Conservation (phyloP, 345 rosid species). For the Atalantia buxifolia region DNA sequence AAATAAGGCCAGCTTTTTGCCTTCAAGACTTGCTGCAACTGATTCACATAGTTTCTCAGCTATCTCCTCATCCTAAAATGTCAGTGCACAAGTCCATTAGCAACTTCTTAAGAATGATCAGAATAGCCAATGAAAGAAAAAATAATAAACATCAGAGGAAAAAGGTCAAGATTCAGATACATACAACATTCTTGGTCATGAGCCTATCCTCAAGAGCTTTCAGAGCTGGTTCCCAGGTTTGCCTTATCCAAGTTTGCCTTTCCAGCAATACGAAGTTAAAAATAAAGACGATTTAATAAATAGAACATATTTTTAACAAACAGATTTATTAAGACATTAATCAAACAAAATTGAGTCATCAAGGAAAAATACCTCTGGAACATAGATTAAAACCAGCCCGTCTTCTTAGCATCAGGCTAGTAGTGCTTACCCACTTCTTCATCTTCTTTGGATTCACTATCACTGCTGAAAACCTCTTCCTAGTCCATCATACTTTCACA, state of each 20-base stretch:
- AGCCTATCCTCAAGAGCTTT: constrained; percentile 95
- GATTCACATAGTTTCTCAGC: constrained; percentile 99
- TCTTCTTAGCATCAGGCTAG: too few species aligned
- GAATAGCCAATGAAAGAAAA: background rate
- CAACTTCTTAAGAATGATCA: background rate
- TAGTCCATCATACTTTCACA: too few species aligned
- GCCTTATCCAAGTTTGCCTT: constrained; percentile 92
- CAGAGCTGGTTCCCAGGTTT: constrained; percentile 91
- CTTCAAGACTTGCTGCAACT: constrained; percentile 92
- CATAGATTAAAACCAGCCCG: too few species aligned
- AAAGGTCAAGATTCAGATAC: constrained; percentile 10
- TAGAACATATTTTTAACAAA: too few species aligned
- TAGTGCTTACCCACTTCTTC: too few species aligned
- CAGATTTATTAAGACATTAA: too few species aligned
- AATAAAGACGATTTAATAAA: background rate
- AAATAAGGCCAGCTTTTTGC: constrained; percentile 92
- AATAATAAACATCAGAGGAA: background rate
- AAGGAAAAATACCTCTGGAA: too few species aligned
- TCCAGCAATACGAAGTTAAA: constrained; percentile 78
- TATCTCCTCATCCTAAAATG: constrained; percentile 90
- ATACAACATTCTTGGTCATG: constrained; percentile 99
- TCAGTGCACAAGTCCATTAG: constrained; percentile 8
- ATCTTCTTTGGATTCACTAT: too few species aligned
- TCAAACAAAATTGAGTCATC: too few species aligned
- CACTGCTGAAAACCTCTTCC: too few species aligned